Percentiles rank a stretch among this genome's conserved stretches.
Evolutionary conservation across 2,329 filamentous ascomycete genomes (phyloP).

Genomic region (Endothia cerciana): DNA sequence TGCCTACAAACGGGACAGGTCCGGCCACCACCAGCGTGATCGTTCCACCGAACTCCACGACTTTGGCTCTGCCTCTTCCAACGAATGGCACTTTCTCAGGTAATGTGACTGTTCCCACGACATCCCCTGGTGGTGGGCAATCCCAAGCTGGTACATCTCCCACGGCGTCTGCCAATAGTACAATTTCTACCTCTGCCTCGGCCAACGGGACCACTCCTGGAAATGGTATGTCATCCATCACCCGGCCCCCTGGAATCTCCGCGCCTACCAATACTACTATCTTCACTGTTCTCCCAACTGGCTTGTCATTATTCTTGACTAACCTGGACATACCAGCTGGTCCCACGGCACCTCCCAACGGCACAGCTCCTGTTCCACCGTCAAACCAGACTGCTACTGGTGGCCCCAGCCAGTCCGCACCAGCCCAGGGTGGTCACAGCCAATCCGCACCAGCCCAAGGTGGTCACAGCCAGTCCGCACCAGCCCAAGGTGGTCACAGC

Average conservation of each 20-base stretch:
- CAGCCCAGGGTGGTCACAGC: conserved; percentile 1
- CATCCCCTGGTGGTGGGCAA: conserved; percentile 7
- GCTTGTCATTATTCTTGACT: neutral
- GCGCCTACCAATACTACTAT: conserved; percentile 23
- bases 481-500: conserved; percentile 17
- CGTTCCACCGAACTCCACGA: conserved; percentile 15
- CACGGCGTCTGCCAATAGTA: conserved; percentile 18
- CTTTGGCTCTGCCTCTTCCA: conserved; percentile 7
- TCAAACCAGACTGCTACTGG: conserved; percentile 17
- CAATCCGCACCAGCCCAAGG: conserved; percentile 4
- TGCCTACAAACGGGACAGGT: conserved; percentile 10
- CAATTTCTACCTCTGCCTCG: conserved; percentile 15
- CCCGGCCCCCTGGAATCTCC: conserved; percentile 12
- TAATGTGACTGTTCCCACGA: conserved; percentile 16
- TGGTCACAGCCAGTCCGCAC: conserved; percentile 3
- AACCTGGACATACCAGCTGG: conserved; percentile 18
- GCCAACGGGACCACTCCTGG: conserved; percentile 19
- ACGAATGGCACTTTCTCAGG: conserved; percentile 19
- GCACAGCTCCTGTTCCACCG: conserved; percentile 17
- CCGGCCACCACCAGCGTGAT: conserved; percentile 8
- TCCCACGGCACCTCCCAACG: conserved; percentile 21
- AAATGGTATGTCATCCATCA: conserved; percentile 21
- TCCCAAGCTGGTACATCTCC: conserved; percentile 18
- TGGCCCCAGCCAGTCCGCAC: neutral
- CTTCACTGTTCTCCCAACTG: conserved; percentile 18